Evolutionary conservation across 495 filamentous ascomycete genomes (phyloP).

Genomic region (Penicillium salamii): DNA sequence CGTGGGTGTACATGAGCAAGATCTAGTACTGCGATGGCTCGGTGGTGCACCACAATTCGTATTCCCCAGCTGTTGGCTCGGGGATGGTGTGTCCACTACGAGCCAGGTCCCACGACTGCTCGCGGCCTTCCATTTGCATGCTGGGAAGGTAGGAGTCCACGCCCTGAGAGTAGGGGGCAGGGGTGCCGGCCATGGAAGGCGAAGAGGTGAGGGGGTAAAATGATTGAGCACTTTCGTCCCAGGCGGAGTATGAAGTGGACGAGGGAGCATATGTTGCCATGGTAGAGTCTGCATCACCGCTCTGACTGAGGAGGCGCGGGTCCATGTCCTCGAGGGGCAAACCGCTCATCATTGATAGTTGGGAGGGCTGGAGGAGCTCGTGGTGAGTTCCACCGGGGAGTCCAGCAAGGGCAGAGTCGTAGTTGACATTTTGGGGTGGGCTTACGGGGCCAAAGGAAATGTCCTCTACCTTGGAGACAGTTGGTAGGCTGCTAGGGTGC

Average conservation of each 20-base stretch:
- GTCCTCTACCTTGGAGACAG: constrained; percentile 27
- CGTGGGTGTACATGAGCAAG: too few species aligned
- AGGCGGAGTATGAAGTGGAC: constrained; percentile 10
- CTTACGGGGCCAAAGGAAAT: constrained; percentile 23
- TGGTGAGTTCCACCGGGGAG: constrained; percentile 54
- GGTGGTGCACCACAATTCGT: neutral
- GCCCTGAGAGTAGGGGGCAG: constrained; percentile 1
- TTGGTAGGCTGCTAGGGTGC: constrained; percentile 24
- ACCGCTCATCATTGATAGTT: constrained; percentile 16
- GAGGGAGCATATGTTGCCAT: neutral
- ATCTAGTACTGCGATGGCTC: too few species aligned
- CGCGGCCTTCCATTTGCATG: constrained; percentile 9
- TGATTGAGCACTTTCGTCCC: neutral
- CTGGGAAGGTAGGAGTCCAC: neutral
- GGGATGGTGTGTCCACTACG: neutral
- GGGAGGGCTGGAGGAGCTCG: constrained; percentile 50
- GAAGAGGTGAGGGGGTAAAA: constrained; percentile 4
- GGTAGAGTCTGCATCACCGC: constrained; percentile 9
- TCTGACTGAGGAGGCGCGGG: constrained; percentile 40
- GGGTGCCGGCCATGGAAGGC: constrained; percentile 4
- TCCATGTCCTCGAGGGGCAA: constrained; percentile 38
- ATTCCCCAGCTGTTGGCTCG: constrained; percentile 1
- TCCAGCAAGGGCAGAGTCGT: constrained; percentile 38
- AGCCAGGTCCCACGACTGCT: constrained; percentile 9
- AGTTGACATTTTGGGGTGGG: constrained; percentile 31